A percentile compares a stretch with the other conserved stretches of the same genome.
Conservation (phyloP, 2,329 filamentous ascomycete genomes). For the Aulographum hederae region DNA sequence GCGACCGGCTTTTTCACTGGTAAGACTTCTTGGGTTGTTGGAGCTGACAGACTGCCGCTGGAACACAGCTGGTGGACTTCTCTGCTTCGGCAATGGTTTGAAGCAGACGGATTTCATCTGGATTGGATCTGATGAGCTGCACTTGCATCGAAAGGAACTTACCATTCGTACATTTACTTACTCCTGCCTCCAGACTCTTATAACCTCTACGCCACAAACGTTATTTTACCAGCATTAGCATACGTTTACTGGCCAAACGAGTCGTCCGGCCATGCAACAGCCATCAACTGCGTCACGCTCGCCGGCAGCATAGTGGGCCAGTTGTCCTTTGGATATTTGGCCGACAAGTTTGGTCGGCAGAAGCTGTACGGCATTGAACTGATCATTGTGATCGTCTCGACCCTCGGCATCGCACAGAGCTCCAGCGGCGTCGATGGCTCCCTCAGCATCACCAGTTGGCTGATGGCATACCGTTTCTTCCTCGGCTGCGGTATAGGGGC, state of each 20-base stretch:
- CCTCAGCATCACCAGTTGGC: constrained; percentile 19
- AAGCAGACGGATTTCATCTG: no score
- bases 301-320: constrained; percentile 6
- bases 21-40: no score
- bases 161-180: neutral
- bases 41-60: no score
- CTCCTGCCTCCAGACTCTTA: neutral
- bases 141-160: no score
- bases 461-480: constrained; percentile 20
- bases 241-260: constrained; percentile 19
- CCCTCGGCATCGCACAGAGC: constrained; percentile 19
- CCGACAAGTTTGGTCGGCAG: constrained; percentile 6
- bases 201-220: neutral
- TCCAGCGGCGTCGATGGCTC: constrained; percentile 15
- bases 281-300: constrained; percentile 20
- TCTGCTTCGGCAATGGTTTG: no score
- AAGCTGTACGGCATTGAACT: constrained; percentile 7
- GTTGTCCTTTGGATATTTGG: constrained; percentile 6
- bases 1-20: neutral
- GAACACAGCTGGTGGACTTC: no score
- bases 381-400: constrained; percentile 17
- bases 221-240: constrained; percentile 15
- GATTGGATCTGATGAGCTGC: no score
- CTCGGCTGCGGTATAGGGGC: constrained; percentile 27
- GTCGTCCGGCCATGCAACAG: constrained; percentile 10